These are phyloP conservation scores for Fusarium vanettenii DNA, from an alignment of 2,329 filamentous ascomycete genomes.

Conservation along the genomic window DNA sequence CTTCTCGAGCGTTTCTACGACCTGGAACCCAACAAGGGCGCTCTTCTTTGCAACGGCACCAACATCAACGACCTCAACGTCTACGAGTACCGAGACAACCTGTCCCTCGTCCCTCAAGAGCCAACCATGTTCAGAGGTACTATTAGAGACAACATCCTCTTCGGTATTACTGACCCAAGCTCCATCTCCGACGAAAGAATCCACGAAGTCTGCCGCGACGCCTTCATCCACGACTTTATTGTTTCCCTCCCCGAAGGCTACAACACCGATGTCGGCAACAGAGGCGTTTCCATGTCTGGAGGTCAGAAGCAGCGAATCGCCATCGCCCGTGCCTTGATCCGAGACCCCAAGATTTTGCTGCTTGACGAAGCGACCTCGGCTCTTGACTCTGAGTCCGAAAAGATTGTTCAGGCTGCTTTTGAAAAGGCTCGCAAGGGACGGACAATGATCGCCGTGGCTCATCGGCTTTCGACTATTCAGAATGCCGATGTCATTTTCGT, in stretches of 20 bases:
- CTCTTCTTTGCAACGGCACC: slow-evolving; percentile 71
- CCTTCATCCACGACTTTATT: slow-evolving; percentile 79
- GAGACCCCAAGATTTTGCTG: slow-evolving; percentile 72
- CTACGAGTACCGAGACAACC: slow-evolving; percentile 68
- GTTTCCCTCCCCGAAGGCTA: slow-evolving; percentile 74
- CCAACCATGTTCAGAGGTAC: slow-evolving; percentile 77
- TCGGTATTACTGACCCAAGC: slow-evolving; percentile 67
- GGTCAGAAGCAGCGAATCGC: slow-evolving; percentile 78
- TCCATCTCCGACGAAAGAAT: slow-evolving; percentile 63
- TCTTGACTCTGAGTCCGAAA: slow-evolving; percentile 72
- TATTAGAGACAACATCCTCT: slow-evolving; percentile 76
- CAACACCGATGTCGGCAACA: slow-evolving; percentile 73
- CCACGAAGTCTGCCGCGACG: slow-evolving; percentile 68
- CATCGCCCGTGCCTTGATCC: slow-evolving; percentile 75
- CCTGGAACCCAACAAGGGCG: slow-evolving; percentile 62
- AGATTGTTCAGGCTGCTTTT: slow-evolving; percentile 73
- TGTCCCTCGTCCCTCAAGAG: slow-evolving; percentile 81
- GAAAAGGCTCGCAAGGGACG: slow-evolving; percentile 69
- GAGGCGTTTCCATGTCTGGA: slow-evolving; percentile 74
- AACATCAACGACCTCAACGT: slow-evolving; percentile 70
- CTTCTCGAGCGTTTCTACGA: slow-evolving; percentile 78
- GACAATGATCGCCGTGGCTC: slow-evolving; percentile 80
- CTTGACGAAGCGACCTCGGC: slow-evolving; percentile 77
- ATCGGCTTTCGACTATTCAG: slow-evolving; percentile 56
- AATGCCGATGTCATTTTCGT: slow-evolving; percentile 59